Base-by-base conservation (phyloP, 2,329 filamentous ascomycete species). In the Xylariales sp. region DNA sequence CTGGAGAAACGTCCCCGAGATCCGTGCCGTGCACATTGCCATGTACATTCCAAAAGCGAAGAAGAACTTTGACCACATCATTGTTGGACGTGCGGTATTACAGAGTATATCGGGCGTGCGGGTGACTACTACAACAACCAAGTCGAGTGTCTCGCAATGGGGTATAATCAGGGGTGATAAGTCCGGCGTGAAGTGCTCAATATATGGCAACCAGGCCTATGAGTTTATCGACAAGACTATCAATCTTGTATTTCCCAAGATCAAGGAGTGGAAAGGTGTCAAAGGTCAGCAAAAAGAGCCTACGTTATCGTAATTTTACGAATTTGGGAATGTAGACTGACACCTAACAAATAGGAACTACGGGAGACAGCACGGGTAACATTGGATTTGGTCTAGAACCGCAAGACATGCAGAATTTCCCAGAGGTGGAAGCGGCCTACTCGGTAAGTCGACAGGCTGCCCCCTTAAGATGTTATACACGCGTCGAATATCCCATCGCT, bases 391-490 rank as follows among this genome's bases (percentile, higher is more conserved):
- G 96, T 73, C 85, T 99, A 74, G 86, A 86, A 14, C 85, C 90
- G 5, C 90, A 93, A 66, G 89, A 91, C 73, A 89, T 97, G 75
- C 89, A 91, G 58, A 83, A 93, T 72, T 99, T 98, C 82, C 96
- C 96, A 0, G 96, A 99, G 83, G 88, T 99, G 53, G 94, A 97
- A 81, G 89, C 93, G 75, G 97, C 97, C 83, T 97, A 96, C 78
- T 93, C 97, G 81, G 93, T 97, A 82, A 86, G 92, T 87, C 62
- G 45, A 50, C 68, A 32, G 18, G 34, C 9, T 49, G 7, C 41
- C 62, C 53, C 23, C 53, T 18, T 53, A 59, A 34, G 18, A 65
- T 48, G 10, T 10, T 1, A 50, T 39, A 6, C 39, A 34, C 28
- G 46, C 30, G n/a, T 58, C 10, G 2, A 62, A 30, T 41, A 6